Evolutionary conservation across 768 basidiomycete species (phyloP), one percentile per base, ranked within the genome.

Genomic region (Phylloporus sp.): DNA sequence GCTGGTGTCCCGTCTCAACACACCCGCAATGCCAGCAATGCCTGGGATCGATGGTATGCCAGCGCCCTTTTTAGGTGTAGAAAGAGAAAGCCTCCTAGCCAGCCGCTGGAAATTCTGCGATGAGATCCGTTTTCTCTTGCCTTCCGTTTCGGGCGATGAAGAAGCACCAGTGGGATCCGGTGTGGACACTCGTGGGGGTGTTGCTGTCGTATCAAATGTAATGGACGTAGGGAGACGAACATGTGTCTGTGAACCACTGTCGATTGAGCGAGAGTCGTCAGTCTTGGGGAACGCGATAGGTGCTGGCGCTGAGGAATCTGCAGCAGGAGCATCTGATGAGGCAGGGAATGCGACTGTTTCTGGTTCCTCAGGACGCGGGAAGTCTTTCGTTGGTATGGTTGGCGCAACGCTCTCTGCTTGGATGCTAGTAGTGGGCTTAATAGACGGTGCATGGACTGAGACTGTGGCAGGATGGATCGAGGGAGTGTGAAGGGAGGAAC

Each of bases 81-180:
- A 26, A 74, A 88, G 67, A 10, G 88, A 90, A 49, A 92, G 84
- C 55, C 81, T 76, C 53, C 88, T 75, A 15, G 88, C 90, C 32
- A 92, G 64, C 16, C 88, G 79, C 65, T 90, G 88, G 75, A 93
- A 88, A 61, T 91, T 91, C 65, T 93, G 90, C 24, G 88, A 86
- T 9, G 88, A 84, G 52, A 88, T 89, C 18, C 88, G 80, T 64
- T 86, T 88, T 54, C 88, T 76, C 73, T 89, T 90, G 29, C 81
- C 81, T 60, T 88, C 88, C n/a, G 78, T 64, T 4, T 86, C 87
- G 1, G 76, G 76, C 55, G 87, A 82, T 4, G 63, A 54, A 56
- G 86, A 81, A 26, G 77, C 68, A 8, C 85, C 85, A 11, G 59
- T 39, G 2, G 78, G 79, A 60, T 90, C 86, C 6, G 89, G 87